Base-by-base conservation (phyloP, 2,329 filamentous ascomycete species). In the Stachybotrys chlorohalonatus region DNA sequence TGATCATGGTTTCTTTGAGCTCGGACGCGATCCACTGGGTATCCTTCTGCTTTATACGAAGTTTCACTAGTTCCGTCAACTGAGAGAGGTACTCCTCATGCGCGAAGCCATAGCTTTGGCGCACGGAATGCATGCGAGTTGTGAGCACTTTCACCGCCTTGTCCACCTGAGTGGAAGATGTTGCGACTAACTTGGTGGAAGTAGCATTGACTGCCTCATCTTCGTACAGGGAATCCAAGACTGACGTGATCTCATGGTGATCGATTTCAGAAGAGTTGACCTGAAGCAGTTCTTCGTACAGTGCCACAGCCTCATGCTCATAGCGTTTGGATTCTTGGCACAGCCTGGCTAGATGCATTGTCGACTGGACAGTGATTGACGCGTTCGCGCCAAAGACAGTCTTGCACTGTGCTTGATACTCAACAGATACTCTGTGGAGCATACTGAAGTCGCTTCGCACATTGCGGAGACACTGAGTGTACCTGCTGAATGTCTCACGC, bases 251-350 rank as follows among this genome's bases (percentile, higher is more conserved):
- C 36, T 72, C 69, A 1, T 66, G 55, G 4, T 62, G 55, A 47
- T 73, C 66, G 48, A 70, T 60, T 48, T 68, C 65, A 2, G 54
- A 56, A 0, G 67, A 67, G 49, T 68, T 59, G 9, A 62, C 62
- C 50, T 66, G 63, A 16, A 70, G 59, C 1, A 73, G 63, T 52
- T 70, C 65, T 55, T 73, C 69, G 36, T 72, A 73, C 8, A 72
- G 59, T 2, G 54, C 36, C 15, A 73, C 65, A 1, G 69, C 70
- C 51, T 71, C 66, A 6, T 57, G 50, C 60, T 72, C 67, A 52
- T 68, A 66, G 7, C 59, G 60, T 60, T 68, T 68, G 3, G 69
- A 69, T 55, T 71, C 68, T 57, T 70, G 67, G 56, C 69, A 73
- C 13, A 73, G 54, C 53, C 64, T 65, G 4, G 70, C 69, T 6